Evolutionary conservation across 768 basidiomycete species (phyloP), one percentile per base, ranked within the genome.

Genomic region (Collybia sordida): DNA sequence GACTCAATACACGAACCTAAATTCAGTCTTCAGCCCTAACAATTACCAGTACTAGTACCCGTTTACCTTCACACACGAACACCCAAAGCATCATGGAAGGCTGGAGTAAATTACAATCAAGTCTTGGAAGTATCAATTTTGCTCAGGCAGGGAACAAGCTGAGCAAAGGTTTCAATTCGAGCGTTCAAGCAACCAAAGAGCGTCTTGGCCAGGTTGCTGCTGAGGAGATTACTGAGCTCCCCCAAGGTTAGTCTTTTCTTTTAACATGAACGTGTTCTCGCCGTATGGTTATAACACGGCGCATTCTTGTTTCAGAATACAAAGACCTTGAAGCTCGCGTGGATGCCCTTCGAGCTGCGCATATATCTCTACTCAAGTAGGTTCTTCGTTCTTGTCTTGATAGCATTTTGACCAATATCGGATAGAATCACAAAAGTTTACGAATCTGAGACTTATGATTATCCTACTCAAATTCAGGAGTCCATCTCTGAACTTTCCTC

Each of bases 161-260:
- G 53, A 76, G 84, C 47, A 93, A 90, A 70, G 86, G 87, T 55
- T 82, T 94, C 72, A 85, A 76, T 60, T 87, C 85, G 19, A 85
- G 85, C 59, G 83, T 93, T 2, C 92, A 94, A 69, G 90, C 91
- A 2, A 92, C 92, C 19, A 81, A 71, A 62, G 96, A 98, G 70
- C 79, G 88, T 42, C 75, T 98, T 3, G 96, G 96, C 18, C 89
- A 94, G 63, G 82, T 96, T 50, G 80, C 91, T 3, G 79, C 88
- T 4, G 93, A 93, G 55, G 97, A 97, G 58, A 94, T 98, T 63
- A 98, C 96, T 6, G 97, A 98, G 70, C 79, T 93, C 44, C 90
- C 90, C 21, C 86, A 91, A 71, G 93, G 90, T 88, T 22, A n/a
- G 69, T 64, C 21, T 17, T 34, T 11, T 21, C 42, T 27, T 22